Base-by-base conservation (phyloP, 176 grass and related monocot genomes). In the Ensete glaucum region DNA sequence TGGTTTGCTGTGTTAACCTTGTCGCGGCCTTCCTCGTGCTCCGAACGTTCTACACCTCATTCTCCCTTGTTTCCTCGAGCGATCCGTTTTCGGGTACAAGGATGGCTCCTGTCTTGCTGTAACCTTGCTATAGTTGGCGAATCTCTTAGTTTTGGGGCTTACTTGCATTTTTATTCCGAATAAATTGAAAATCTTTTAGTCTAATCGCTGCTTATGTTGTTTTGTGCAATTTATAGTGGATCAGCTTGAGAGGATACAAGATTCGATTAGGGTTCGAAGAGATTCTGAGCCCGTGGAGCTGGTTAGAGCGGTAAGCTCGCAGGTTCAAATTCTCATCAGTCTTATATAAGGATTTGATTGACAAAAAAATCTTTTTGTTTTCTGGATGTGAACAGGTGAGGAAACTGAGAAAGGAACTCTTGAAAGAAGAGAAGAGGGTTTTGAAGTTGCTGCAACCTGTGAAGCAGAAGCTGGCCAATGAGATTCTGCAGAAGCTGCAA, bases 221-320 rank as follows among this genome's bases (percentile, higher is more conserved):
- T 84, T 76, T 59, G 82, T 75, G 68, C 67, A 73, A 75, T 89
- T 87, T 70, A 75, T 89, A 78, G 89, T 92, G 75, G 85, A 90
- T 77, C 94, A 93, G 78, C 87, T 93, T 91, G 79, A 69, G 78
- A 83, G 80, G 56, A 83, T 88, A 25, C 81, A 91, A 78, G 94
- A 98, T 69, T 87, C 88, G 62, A 98, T 87, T 87, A 90, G 84
- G 82, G 82, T 91, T 87, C 88, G 94, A 15, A 83, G 83, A 14
- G 85, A 78, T 54, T 64, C 82, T 24, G 74, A 88, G 76, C 88
- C 88, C 12, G 55, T 83, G 43, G 90, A 92, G 85, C 94, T 97
- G 68, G 81, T 97, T 15, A 83, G 81, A 64, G 86, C 78, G 85
- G 94, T 97, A 81, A 11, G 65, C 27, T 64, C 69, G 3, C 53